Base-by-base conservation (phyloP, 2,329 filamentous ascomycete genomes). In the Scortechinia acanthostroma region DNA sequence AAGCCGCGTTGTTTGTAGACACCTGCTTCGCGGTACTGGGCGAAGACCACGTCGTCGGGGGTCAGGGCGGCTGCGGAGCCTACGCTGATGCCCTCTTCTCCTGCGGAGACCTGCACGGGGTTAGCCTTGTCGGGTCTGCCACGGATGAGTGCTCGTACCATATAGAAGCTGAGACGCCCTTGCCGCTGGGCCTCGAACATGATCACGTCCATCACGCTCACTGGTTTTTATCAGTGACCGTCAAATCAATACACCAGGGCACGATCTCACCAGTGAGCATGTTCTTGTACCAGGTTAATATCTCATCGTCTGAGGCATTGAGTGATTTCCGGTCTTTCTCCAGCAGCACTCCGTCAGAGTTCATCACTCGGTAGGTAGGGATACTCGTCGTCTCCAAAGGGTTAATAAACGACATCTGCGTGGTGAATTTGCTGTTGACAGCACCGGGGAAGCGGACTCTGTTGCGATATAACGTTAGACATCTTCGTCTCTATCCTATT, bases 141-240 rank as follows among this genome's bases (percentile, higher is more conserved):
- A 44, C 43, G 30, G 14, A 19, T 28, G 51, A 43, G 22, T 45
- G 49, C 47, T 4, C n/a, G n/a, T 57, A 91, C 91, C 88, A 98
- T 97, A 66, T 98, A 98, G 66, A 98, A 98, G 62, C 85, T 91
- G 46, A 95, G 68, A 17, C 89, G 80, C n/a, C 91, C 91, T 65
- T 98, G 93, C 42, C 93, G 76, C 65, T 98, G 93, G 1, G 93
- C 91, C 58, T 98, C 93, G 58, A 95, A 96, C 91, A 97, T 97
- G 60, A 97, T 87, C 46, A 95, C 64, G 59, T 98, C 93, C 89
- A 98, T 93, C 53, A 97, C n/a, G n/a, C n/a, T n/a, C n/a, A n/a
- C n/a, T n/a, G 86, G 46, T n/a, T n/a, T n/a, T n/a, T n/a, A n/a
- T n/a, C n/a, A n/a, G n/a, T n/a, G n/a, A n/a, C n/a, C n/a, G n/a